phyloP scores from a whole-genome alignment of 257 asterid species.

The Solanum sitiens region DNA sequence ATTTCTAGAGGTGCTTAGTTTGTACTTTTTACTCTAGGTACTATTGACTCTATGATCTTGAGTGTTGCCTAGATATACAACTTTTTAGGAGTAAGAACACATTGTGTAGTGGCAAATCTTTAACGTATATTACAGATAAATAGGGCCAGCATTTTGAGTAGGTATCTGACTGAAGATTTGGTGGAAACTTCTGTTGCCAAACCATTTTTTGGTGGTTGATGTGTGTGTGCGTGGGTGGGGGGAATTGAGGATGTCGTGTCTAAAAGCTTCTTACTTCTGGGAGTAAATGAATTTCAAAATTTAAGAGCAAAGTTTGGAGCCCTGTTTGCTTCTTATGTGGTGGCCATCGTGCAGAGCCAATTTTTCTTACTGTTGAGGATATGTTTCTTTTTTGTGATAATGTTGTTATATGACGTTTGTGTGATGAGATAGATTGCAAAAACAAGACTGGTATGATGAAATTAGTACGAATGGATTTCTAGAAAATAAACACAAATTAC shows the following conservation, averaged over 20 bases:
- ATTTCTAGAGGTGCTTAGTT: neutral
- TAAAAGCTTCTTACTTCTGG: neutral
- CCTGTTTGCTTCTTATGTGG: neutral
- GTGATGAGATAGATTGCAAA: neutral
- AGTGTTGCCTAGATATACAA: neutral
- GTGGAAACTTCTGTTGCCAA: neutral
- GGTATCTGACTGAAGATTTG: neutral
- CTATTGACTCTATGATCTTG: neutral
- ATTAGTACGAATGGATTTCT: neutral
- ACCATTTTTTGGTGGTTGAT: neutral
- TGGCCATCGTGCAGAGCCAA: neutral
- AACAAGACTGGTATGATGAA: neutral
- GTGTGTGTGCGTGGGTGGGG: neutral
- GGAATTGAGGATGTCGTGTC: neutral
- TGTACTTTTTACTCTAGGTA: neutral
- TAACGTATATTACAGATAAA: neutral
- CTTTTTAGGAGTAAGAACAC: neutral
- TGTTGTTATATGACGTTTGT: neutral
- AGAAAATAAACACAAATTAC: neutral
- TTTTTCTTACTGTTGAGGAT: neutral
- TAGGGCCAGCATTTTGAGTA: neutral
- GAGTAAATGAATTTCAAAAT: neutral
- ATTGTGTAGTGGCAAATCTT: neutral
- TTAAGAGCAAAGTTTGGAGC: neutral
- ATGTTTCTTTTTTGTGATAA: neutral